A percentile compares a stretch with the other conserved stretches of the same genome.
phyloP scores from a whole-genome alignment of 441 rosid genomes.

The Aleurites moluccanus region DNA sequence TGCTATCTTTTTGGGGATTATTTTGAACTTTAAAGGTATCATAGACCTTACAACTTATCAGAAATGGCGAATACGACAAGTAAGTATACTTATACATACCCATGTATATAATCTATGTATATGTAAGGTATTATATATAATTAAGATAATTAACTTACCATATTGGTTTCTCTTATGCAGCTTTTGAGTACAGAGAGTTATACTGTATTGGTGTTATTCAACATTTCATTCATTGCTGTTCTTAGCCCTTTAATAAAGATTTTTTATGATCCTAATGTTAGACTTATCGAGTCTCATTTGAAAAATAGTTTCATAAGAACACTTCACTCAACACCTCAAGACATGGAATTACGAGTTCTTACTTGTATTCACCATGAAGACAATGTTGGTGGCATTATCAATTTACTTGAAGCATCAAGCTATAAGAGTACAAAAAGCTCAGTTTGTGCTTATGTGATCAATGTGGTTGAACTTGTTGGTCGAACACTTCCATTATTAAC shows the following conservation, averaged over 20 bases:
- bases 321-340: slow-evolving; percentile 33
- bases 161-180: not conserved
- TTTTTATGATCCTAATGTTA: slow-evolving; percentile 20
- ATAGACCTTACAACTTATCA: slow-evolving; percentile 20
- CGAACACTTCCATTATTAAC: slow-evolving; percentile 27
- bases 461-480: slow-evolving; percentile 31
- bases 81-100: not conserved
- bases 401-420: slow-evolving; percentile 29
- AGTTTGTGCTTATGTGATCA: slow-evolving; percentile 22
- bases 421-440: not conserved
- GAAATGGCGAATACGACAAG: not conserved
- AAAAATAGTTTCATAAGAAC: not conserved
- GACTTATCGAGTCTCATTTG: not conserved
- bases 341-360: slow-evolving; percentile 29
- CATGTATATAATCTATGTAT: too few species aligned
- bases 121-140: too few species aligned
- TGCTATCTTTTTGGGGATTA: slow-evolving; percentile 28
- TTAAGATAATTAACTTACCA: not conserved
- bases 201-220: slow-evolving; percentile 26
- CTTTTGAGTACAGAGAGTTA: slow-evolving; percentile 6
- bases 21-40: slow-evolving; percentile 34
- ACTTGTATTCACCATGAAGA: slow-evolving; percentile 30
- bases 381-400: slow-evolving; percentile 25
- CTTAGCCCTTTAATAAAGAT: slow-evolving; percentile 13
- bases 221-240: slow-evolving; percentile 6